Evolutionary conservation across 2,329 filamentous ascomycete species (phyloP).

Genomic region (Arthrobotrys musiformis): DNA sequence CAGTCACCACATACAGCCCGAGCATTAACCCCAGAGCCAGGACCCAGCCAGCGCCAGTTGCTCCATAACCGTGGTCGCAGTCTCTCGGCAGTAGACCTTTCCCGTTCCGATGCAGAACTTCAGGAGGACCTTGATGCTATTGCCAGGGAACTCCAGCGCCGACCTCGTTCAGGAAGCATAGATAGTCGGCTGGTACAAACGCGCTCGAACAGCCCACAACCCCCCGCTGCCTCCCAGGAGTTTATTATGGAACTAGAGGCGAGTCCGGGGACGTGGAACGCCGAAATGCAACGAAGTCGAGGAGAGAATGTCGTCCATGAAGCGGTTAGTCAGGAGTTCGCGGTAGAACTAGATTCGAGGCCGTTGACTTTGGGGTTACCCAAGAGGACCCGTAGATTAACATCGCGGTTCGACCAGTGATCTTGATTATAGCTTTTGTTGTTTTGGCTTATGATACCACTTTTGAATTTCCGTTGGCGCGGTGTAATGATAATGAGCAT

Average conservation of each 20-base stretch:
- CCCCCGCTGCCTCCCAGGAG: constrained; percentile 12
- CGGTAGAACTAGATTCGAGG: constrained; percentile 48
- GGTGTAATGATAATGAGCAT: constrained; percentile 7
- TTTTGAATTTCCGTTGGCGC: neutral
- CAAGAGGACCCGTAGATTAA: constrained; percentile 28
- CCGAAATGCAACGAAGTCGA: constrained; percentile 38
- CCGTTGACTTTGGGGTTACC: constrained; percentile 35
- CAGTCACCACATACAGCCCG: constrained; percentile 18
- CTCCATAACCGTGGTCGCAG: constrained; percentile 30
- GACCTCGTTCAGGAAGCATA: constrained; percentile 42
- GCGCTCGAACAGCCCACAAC: constrained; percentile 30
- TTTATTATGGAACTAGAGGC: constrained; percentile 51
- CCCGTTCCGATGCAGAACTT: constrained; percentile 40
- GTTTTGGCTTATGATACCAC: constrained; percentile 33
- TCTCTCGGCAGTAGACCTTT: constrained; percentile 37
- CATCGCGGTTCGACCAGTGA: constrained; percentile 37
- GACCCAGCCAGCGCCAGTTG: neutral
- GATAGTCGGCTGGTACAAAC: constrained; percentile 23
- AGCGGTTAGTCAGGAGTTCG: constrained; percentile 47
- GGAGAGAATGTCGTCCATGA: constrained; percentile 38
- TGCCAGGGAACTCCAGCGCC: constrained; percentile 40
- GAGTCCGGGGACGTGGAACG: constrained; percentile 52
- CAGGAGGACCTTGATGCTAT: constrained; percentile 49
- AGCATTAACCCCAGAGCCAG: constrained; percentile 28
- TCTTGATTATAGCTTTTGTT: neutral